phyloP scores from a whole-genome alignment of 2,329 filamentous ascomycete species.

The Scolecobasidium constrictum region DNA sequence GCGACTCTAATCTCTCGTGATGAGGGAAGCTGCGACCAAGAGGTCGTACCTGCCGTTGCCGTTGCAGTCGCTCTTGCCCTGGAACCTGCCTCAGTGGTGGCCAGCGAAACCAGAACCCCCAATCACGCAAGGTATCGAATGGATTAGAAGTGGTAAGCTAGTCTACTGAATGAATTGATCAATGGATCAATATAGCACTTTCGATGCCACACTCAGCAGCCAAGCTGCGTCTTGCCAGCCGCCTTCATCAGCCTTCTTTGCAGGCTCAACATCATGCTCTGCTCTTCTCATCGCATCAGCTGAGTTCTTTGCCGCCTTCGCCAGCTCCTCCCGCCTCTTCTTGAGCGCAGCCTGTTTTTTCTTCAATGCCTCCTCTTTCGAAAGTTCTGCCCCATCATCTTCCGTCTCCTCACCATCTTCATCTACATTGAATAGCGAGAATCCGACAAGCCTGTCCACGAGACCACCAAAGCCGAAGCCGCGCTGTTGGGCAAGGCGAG shows the following conservation, averaged over 20 bases:
- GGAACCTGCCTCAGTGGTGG: background rate
- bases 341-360: constrained; percentile 19
- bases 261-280: constrained; percentile 11
- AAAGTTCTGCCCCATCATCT: constrained; percentile 18
- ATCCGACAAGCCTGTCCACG: constrained; percentile 48
- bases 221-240: constrained; percentile 50
- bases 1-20: background rate
- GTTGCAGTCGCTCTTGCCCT: background rate
- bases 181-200: constrained; percentile 19
- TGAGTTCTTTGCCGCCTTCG: constrained; percentile 24
- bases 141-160: background rate
- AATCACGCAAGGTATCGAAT: background rate
- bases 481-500: constrained; percentile 35
- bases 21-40: background rate
- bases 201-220: constrained; percentile 43
- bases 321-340: constrained; percentile 11
- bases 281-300: constrained; percentile 24
- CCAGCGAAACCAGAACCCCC: background rate
- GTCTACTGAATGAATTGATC: background rate
- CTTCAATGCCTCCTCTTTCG: constrained; percentile 14
- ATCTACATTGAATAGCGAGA: constrained; percentile 44
- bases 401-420: constrained; percentile 33
- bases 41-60: background rate
- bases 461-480: constrained; percentile 45
- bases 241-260: constrained; percentile 24